phyloP scores from a whole-genome alignment of 2,329 filamentous ascomycete genomes.

The Hirsutella rhossiliensis region DNA sequence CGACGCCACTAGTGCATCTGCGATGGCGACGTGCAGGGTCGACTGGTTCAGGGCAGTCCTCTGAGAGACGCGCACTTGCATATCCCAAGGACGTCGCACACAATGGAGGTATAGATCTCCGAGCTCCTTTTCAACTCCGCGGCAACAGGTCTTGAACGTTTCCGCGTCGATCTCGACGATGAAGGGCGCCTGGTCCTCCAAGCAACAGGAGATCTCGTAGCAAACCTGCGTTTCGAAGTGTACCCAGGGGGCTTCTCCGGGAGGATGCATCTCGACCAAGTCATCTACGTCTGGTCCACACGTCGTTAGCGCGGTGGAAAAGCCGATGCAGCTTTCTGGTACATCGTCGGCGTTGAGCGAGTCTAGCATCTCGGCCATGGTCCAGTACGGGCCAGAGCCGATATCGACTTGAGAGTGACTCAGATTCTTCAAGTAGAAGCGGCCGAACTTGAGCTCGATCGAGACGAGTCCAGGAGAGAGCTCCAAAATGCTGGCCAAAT shows the following conservation, averaged over 20 bases:
- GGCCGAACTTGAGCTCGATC: conserved; percentile 15
- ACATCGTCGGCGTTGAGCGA: conserved; percentile 3
- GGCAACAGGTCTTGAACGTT: conserved; percentile 11
- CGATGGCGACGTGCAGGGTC: conserved; percentile 8
- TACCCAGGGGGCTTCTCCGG: conserved; percentile 9
- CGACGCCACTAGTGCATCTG: conserved; percentile 9
- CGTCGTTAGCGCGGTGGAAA: conserved; percentile 16
- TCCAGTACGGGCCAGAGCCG: conserved; percentile 9
- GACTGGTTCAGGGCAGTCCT: conserved; percentile 5
- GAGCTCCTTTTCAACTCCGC: conserved; percentile 8
- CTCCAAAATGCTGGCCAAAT: conserved; percentile 9
- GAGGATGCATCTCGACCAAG: conserved; percentile 5
- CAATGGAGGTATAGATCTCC: conserved; percentile 17
- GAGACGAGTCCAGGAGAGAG: conserved; percentile 12
- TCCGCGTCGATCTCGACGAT: conserved; percentile 15
- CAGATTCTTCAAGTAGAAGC: conserved; percentile 14
- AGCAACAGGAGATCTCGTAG: conserved; percentile 15
- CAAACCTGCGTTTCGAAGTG: conserved; percentile 7
- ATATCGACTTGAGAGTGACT: conserved; percentile 8
- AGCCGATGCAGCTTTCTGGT: conserved; percentile 7
- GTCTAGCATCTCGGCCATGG: conserved; percentile 3
- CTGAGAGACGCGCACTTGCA: conserved; percentile 12
- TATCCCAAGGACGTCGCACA: conserved; percentile 17
- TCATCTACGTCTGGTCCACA: conserved; percentile 12
- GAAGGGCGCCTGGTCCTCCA: conserved; percentile 3